Evolutionary conservation across 148 eudicot genomes (phyloP).

Genomic region (Polygonum aviculare): DNA sequence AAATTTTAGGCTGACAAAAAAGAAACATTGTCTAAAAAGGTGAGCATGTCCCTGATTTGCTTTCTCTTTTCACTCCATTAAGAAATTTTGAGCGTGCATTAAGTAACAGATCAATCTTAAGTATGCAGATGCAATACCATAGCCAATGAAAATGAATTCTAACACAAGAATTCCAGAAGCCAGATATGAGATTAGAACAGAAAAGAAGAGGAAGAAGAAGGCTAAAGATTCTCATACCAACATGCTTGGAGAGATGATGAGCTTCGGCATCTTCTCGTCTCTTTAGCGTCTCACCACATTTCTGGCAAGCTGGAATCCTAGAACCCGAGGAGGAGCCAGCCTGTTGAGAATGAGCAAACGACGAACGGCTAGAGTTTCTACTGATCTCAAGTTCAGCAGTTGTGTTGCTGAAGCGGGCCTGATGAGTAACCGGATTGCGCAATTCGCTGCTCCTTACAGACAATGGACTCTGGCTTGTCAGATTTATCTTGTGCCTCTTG

Average conservation of each 20-base stretch:
- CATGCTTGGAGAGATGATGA: slow-evolving; percentile 65
- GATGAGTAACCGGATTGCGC: slow-evolving; percentile 49
- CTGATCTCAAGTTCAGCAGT: slow-evolving; percentile 30
- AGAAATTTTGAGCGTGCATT: no score
- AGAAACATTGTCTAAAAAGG: no score
- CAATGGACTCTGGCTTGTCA: slow-evolving; percentile 36
- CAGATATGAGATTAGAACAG: neutral
- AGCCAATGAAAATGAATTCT: neutral
- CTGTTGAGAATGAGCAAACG: neutral
- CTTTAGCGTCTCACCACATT: slow-evolving; percentile 53
- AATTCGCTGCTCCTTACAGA: slow-evolving; percentile 51
- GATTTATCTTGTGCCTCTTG: slow-evolving; percentile 30
- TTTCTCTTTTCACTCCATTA: no score
- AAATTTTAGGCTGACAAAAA: no score
- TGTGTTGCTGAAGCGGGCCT: slow-evolving; percentile 27
- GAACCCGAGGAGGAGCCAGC: slow-evolving; percentile 15
- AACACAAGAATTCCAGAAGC: neutral
- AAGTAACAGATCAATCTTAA: neutral
- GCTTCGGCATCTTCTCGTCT: slow-evolving; percentile 46
- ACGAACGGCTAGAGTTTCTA: slow-evolving; percentile 10
- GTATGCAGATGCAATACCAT: neutral
- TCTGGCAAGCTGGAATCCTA: slow-evolving; percentile 24
- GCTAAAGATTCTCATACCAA: slow-evolving; percentile 28
- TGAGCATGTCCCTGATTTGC: no score
- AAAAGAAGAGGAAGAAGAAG: neutral